Evolutionary conservation across 2,329 filamentous ascomycete genomes (phyloP).

Genomic region (Cyphellophora attinorum): DNA sequence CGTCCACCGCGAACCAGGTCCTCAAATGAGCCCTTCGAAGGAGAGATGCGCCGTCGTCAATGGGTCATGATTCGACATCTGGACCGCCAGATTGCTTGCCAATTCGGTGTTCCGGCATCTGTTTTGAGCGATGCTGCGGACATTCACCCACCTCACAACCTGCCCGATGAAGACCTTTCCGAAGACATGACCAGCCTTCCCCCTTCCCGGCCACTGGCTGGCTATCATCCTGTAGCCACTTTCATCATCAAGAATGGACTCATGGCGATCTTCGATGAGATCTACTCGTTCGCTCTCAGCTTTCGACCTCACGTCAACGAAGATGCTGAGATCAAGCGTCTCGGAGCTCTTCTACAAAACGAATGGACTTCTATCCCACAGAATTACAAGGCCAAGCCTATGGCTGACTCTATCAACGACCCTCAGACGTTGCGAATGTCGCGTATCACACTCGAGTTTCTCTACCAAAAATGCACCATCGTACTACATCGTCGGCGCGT

Average conservation of each 20-base stretch:
- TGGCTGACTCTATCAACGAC: constrained; percentile 34
- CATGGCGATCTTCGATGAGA: background rate
- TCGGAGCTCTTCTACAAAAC: background rate
- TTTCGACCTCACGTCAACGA: background rate
- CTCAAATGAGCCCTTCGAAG: background rate
- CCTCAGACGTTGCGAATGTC: constrained; percentile 42
- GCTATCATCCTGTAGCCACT: background rate
- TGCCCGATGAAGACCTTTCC: constrained; percentile 1
- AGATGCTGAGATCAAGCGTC: background rate
- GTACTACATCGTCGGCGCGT: constrained; percentile 35
- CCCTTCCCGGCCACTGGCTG: constrained; percentile 1
- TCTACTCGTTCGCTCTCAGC: background rate
- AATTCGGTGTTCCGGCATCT: constrained; percentile 1
- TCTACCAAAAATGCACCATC: constrained; percentile 42
- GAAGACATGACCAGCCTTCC: constrained; percentile 1
- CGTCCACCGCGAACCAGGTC: constrained; percentile 1
- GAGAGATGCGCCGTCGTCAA: background rate
- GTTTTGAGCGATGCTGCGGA: background rate
- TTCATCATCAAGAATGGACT: constrained; percentile 1
- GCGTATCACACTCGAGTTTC: constrained; percentile 41
- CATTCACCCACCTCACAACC: constrained; percentile 1
- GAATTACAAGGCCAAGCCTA: constrained; percentile 5
- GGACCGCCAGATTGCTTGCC: constrained; percentile 1
- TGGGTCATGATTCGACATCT: constrained; percentile 2
- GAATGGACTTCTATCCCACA: background rate